Evolutionary conservation across 2,329 filamentous ascomycete genomes (phyloP), one percentile per base, ranked within the genome.

Genomic region (Sporothrix curviconia): DNA sequence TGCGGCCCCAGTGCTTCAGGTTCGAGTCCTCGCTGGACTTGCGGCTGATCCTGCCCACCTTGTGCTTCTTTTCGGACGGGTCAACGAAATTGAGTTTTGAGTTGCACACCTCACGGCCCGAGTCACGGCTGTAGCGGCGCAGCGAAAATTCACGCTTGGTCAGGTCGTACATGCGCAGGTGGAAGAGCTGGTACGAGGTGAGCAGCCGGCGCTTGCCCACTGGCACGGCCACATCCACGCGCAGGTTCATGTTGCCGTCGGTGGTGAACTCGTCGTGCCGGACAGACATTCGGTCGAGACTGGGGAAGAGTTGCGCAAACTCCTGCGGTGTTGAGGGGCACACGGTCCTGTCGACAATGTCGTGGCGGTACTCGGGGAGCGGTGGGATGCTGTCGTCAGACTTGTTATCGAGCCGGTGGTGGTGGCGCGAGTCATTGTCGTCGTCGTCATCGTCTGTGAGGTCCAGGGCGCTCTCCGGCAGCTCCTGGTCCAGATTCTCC

Each of bases 171-270:
- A 99, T 96, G 66, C 91, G 88, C 60, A 97, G 78, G 71, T 99
- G 92, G 73, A 96, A 97, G 49, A 99, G 84, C 69, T 86, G 82
- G 59, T 59, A 64, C 11, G 84, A 73, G 5, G 85, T 89, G 65
- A 88, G 82, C 64, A 84, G 83, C 61, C 84, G 81, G 62, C 81
- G 81, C 40, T 81, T 46, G 50, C 57, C 57, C 8, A 49, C 80
- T 25, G 80, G 78, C 46, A 89, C 81, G 61, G 88, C 77, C 6
- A 90, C 92, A 69, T 96, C 92, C 59, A 97, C 80, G 32, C 92
- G 86, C 58, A 99, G 79, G 69, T 97, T 97, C 90, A 96, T 95
- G 76, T 96, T 96, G 36, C 92, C 92, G 69, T 99, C 92, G 4
- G 86, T 74, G 0, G 91, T 94, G 50, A 89, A 84, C 71, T 96